phyloP scores from a whole-genome alignment of 2,329 filamentous ascomycete species.

The Cladophialophora psammophila region DNA sequence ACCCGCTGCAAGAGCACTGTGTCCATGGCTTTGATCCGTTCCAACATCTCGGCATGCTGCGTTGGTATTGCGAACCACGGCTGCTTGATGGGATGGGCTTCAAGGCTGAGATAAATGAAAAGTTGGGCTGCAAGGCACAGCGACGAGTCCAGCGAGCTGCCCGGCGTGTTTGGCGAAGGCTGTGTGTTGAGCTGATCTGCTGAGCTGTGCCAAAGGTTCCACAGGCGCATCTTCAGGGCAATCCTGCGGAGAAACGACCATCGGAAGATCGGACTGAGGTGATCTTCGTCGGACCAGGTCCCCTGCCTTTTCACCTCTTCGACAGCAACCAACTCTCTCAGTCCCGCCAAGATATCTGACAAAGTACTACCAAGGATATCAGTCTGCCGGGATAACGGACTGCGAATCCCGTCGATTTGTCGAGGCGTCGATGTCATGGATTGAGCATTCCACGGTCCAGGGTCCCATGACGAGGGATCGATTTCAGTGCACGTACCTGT shows the following conservation, averaged over 20 bases:
- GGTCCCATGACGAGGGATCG: slow-evolving; percentile 17
- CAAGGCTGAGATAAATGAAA: slow-evolving; percentile 21
- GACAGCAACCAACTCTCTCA: slow-evolving; percentile 9
- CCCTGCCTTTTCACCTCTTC: slow-evolving; percentile 13
- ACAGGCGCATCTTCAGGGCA: slow-evolving; percentile 19
- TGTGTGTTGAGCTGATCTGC: background rate
- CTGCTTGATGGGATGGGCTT: slow-evolving; percentile 12
- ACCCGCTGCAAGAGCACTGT: background rate
- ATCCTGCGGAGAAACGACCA: slow-evolving; percentile 16
- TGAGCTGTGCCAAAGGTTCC: slow-evolving; percentile 10
- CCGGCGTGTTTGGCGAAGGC: background rate
- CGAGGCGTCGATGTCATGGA: background rate
- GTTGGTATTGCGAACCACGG: slow-evolving; percentile 4
- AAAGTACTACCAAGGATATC: background rate
- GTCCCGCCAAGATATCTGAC: slow-evolving; percentile 2
- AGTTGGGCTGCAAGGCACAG: slow-evolving; percentile 18
- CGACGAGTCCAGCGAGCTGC: background rate
- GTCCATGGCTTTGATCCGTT: slow-evolving; percentile 8
- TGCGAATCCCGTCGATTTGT: background rate
- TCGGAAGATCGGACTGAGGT: slow-evolving; percentile 13
- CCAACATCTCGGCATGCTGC: slow-evolving; percentile 14
- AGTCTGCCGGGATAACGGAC: background rate
- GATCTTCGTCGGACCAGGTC: slow-evolving; percentile 15
- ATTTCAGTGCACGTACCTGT: slow-evolving; percentile 8
- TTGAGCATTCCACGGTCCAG: slow-evolving; percentile 12